These are phyloP conservation scores for Umbelopsis isabellina DNA, from an alignment of 192 early-diverging fungal species.

Conservation along the genomic window DNA sequence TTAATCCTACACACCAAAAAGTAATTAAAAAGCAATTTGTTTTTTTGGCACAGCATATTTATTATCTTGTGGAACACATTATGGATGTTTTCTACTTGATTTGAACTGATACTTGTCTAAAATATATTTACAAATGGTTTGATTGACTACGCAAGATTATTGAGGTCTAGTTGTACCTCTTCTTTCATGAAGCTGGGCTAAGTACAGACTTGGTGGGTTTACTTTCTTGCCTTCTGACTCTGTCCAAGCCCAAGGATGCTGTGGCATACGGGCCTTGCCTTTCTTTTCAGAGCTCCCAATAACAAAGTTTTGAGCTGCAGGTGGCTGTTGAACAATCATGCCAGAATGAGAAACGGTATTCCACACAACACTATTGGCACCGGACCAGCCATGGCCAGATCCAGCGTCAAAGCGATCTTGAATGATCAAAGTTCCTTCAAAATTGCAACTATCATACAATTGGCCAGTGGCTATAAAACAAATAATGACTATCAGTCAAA, in stretches of 20 bases:
- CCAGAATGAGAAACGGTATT: constrained; percentile 48
- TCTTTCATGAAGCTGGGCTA: constrained; percentile 30
- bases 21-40: no score
- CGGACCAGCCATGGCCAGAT: constrained; percentile 48
- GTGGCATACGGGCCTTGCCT: constrained; percentile 27
- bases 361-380: constrained; percentile 52
- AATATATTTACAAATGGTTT: no score
- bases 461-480: constrained; percentile 33
- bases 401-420: constrained; percentile 51
- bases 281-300: constrained; percentile 33
- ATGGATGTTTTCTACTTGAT: no score
- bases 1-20: no score
- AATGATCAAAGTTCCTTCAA: constrained; percentile 47
- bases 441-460: constrained; percentile 39
- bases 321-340: constrained; percentile 44
- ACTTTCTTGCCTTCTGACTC: constrained; percentile 28
- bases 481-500: not conserved
- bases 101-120: no score
- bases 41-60: no score
- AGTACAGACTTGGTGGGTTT: constrained; percentile 31
- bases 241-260: constrained; percentile 30
- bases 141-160: no score
- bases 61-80: no score
- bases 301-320: constrained; percentile 47
- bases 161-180: not conserved